phyloP scores from a whole-genome alignment of 345 rosid genomes.

The Syzygium aromaticum region DNA sequence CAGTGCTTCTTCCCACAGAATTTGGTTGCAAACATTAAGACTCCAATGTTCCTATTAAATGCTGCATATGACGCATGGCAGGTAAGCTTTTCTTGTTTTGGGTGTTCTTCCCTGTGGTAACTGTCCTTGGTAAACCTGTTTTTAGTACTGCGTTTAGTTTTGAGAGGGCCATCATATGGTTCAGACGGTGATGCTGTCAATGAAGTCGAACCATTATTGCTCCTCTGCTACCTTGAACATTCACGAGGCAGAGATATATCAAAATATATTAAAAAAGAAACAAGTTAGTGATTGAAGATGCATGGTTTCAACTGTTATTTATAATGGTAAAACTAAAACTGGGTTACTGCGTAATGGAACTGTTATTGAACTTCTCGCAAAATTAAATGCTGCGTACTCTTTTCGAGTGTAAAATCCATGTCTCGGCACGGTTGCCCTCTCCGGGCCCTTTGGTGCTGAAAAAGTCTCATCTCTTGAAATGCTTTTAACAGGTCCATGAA shows the following conservation, averaged over 20 bases:
- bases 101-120: background rate
- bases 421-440: background rate
- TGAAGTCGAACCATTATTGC: background rate
- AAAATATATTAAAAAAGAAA: background rate
- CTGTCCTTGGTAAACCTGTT: background rate
- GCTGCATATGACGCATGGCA: conserved; percentile 86
- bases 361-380: background rate
- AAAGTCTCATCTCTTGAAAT: background rate
- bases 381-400: background rate
- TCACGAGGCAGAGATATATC: background rate
- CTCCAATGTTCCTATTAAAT: conserved; percentile 76
- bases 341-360: background rate
- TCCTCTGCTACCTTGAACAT: background rate
- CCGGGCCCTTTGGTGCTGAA: background rate
- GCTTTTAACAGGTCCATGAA: conserved; percentile 40
- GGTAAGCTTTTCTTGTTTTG: conserved; percentile 22
- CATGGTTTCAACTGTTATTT: background rate
- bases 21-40: conserved; percentile 46
- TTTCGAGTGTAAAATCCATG: background rate
- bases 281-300: background rate
- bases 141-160: background rate
- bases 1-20: conserved; percentile 95
- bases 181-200: background rate
- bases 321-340: background rate
- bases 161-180: background rate